These are phyloP conservation scores for Trichocomaceae sp. DNA, from an alignment of 2,329 filamentous ascomycete species.

Conservation along the genomic window DNA sequence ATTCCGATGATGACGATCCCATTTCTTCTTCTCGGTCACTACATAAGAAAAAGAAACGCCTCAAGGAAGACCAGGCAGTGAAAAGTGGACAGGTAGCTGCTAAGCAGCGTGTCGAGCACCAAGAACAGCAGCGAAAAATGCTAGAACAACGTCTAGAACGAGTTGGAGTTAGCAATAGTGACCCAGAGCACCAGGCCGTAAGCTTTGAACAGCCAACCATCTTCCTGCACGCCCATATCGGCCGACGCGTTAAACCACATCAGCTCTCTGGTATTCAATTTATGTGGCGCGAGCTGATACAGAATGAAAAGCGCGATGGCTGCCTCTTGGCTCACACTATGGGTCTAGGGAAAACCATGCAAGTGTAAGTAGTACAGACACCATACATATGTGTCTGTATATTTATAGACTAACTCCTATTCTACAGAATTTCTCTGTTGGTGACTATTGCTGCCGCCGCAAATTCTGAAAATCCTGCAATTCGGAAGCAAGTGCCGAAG, in stretches of 20 bases:
- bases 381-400: neutral
- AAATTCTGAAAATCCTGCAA: conserved; percentile 49
- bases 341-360: conserved; percentile 90
- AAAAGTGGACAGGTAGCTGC: conserved; percentile 53
- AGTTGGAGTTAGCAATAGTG: conserved; percentile 26
- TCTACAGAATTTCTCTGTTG: conserved; percentile 62
- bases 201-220: conserved; percentile 38
- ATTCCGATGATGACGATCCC: conserved; percentile 16
- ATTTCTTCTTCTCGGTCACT: conserved; percentile 31
- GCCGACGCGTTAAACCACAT: conserved; percentile 63
- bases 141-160: conserved; percentile 27
- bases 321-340: conserved; percentile 83
- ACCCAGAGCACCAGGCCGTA: conserved; percentile 45
- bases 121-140: conserved; percentile 44
- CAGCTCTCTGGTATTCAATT: conserved; percentile 78
- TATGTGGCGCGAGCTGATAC: conserved; percentile 78
- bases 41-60: conserved; percentile 43
- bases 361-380: conserved; percentile 49
- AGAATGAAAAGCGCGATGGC: conserved; percentile 58
- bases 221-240: conserved; percentile 58
- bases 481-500: conserved; percentile 62
- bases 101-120: conserved; percentile 47
- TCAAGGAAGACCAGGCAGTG: conserved; percentile 45
- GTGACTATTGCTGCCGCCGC: conserved; percentile 64
- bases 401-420: conserved; percentile 7